These are phyloP conservation scores for Noccaea bulbosa DNA, from an alignment of 345 rosid genomes.

Conservation along the genomic window DNA sequence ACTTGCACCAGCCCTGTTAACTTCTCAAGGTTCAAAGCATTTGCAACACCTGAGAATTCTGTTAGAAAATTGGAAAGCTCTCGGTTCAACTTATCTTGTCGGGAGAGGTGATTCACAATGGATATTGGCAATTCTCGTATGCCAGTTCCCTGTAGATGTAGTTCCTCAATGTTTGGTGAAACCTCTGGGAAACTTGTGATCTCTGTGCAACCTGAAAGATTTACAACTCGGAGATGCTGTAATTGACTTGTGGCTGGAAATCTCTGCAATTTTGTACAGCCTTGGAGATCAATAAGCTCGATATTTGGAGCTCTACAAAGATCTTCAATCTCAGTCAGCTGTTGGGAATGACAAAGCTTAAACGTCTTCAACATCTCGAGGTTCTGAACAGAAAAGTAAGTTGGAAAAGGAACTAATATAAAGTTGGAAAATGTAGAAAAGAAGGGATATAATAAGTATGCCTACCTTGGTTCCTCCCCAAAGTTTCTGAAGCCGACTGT, in stretches of 20 bases:
- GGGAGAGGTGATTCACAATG: not conserved
- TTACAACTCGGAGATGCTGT: constrained; percentile 19
- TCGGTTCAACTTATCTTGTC: not conserved
- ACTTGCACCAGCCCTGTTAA: not conserved
- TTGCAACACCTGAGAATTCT: not conserved
- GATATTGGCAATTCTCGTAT: constrained; percentile 11
- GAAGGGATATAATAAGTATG: not conserved
- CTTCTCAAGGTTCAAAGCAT: not conserved
- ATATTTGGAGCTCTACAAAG: not conserved
- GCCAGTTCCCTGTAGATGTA: constrained; percentile 27
- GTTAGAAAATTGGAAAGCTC: not conserved
- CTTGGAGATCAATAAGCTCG: constrained; percentile 24
- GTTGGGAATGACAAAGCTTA: constrained; percentile 19
- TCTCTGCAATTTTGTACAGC: constrained; percentile 19
- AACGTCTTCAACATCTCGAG: constrained; percentile 16
- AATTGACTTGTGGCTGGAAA: not conserved
- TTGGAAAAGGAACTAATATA: not conserved
- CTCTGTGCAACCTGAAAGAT: constrained; percentile 9
- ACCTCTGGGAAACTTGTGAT: constrained; percentile 8
- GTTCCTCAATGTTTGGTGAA: constrained; percentile 5
- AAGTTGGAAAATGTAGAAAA: not conserved
- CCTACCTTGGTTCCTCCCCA: constrained; percentile 37
- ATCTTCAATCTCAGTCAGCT: constrained; percentile 3
- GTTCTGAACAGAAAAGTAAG: not conserved
- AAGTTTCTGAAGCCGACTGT: constrained; percentile 32